Conservation (phyloP, 2,329 filamentous ascomycete species). For the Monosporascus sp. region DNA sequence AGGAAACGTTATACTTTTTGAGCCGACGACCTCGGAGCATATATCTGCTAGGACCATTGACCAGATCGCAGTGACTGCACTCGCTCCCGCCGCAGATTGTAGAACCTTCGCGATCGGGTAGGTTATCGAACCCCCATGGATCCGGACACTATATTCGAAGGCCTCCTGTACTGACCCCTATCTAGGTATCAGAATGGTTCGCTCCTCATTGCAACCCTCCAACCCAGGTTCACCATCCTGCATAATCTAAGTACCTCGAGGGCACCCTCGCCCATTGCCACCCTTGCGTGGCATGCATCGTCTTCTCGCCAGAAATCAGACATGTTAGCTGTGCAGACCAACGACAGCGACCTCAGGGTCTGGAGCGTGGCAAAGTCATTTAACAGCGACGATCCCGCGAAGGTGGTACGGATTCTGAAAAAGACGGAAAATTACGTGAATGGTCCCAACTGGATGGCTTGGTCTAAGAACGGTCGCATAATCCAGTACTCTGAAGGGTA, state of each 20-base stretch:
- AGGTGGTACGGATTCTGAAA: constrained; percentile 83
- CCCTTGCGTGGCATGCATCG: constrained; percentile 90
- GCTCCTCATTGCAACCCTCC: constrained; percentile 80
- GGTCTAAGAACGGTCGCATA: constrained; percentile 97
- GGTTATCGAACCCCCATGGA: constrained; percentile 18
- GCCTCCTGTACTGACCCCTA: constrained; percentile 9
- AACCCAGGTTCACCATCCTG: constrained; percentile 88
- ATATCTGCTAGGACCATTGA: constrained; percentile 83
- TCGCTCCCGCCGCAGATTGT: constrained; percentile 86
- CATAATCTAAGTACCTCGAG: constrained; percentile 85
- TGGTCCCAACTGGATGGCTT: constrained; percentile 92
- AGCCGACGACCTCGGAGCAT: constrained; percentile 88
- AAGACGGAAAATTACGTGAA: constrained; percentile 67
- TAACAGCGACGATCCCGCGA: constrained; percentile 68
- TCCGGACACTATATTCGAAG: constrained; percentile 1
- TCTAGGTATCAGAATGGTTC: constrained; percentile 89
- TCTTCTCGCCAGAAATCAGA: constrained; percentile 95
- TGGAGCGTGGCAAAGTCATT: constrained; percentile 91
- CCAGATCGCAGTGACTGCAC: constrained; percentile 89
- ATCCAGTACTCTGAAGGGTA: constrained; percentile 89
- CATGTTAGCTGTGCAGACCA: constrained; percentile 91
- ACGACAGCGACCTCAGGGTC: constrained; percentile 86
- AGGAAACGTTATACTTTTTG: constrained; percentile 90
- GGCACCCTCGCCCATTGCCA: constrained; percentile 80
- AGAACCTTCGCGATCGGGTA: constrained; percentile 95